These are phyloP conservation scores for Tritrichomonas foetus DNA, from an alignment of 208 protist genomes.

Conservation along the genomic window DNA sequence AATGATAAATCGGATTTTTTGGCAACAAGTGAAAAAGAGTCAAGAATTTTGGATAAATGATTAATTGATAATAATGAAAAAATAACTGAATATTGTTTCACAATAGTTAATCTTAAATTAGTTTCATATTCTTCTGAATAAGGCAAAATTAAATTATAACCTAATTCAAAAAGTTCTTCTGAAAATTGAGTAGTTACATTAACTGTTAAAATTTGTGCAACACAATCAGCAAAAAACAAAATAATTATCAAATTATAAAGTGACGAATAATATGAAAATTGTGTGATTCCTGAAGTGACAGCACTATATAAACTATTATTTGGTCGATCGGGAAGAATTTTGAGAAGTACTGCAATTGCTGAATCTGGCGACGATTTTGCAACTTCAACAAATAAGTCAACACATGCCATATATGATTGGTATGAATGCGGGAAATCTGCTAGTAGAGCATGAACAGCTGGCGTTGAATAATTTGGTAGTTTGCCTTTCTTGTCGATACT, in stretches of 20 bases:
- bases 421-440: neutral
- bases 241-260: too few species aligned
- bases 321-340: neutral
- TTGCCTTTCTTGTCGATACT: neutral
- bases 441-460: neutral
- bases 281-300: neutral
- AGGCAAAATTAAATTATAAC: neutral
- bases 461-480: neutral
- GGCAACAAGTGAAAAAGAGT: neutral
- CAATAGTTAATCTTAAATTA: neutral
- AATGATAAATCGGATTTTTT: neutral
- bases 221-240: constrained; percentile 38
- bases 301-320: neutral
- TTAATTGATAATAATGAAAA: neutral
- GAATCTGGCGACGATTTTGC: neutral
- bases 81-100: constrained; percentile 33
- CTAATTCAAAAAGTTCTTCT: neutral
- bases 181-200: too few species aligned
- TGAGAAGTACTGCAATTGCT: neutral
- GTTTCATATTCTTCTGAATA: neutral
- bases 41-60: neutral
- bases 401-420: neutral
- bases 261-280: too few species aligned
- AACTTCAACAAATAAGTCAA: neutral
- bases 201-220: neutral